Evolutionary conservation across 805 yeast genomes (phyloP), one percentile per base, ranked within the genome.

Genomic region (Candida methanosorbosa): DNA sequence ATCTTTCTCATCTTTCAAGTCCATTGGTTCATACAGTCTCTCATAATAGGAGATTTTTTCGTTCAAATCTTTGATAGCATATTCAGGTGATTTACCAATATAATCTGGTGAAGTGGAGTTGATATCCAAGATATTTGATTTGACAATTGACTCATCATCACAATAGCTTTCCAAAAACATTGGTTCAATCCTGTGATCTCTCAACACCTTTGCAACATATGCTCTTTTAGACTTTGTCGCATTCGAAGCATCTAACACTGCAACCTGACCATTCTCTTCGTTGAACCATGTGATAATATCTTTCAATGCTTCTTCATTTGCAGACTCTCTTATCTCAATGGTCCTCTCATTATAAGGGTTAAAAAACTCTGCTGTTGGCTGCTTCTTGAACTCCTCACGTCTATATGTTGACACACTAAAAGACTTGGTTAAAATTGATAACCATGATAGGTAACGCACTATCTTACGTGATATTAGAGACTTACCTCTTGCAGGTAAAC

Each of bases 381-480:
- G 75, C 4, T 75, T 70, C 24, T 72, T 72, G 24, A 49, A 48
- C 9, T 64, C 64, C 40, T 72, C 63, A 31, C 96, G 73, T 42
- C 97, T 72, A 56, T 85, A 88, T 26, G 69, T 68, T 11, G 97
- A 95, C 15, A 90, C 95, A 52, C 86, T 87, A 63, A 92, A 92
- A 38, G 87, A 81, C 52, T 78, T 79, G 19, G 95, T 84, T 40
- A 74, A 75, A 37, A 92, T 82, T 2, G 94, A 81, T 27, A 90
- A 68, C 98, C 98, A 92, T 23, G 87, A 77, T 35, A 92, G 68
- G 52, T 90, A 92, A 31, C 97, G 71, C 22, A 90, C 95, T 35
- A 92, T 81, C 55, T 90, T 92, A 54, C 87, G 95, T 3, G 97
- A 87, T 42, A 92, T 90, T 57, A 87, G 78, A 3, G 95, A 82